Evolutionary conservation across 2,329 filamentous ascomycete genomes (phyloP), one percentile per base, ranked within the genome.

Genomic region (Fonsecaea multimorphosa): DNA sequence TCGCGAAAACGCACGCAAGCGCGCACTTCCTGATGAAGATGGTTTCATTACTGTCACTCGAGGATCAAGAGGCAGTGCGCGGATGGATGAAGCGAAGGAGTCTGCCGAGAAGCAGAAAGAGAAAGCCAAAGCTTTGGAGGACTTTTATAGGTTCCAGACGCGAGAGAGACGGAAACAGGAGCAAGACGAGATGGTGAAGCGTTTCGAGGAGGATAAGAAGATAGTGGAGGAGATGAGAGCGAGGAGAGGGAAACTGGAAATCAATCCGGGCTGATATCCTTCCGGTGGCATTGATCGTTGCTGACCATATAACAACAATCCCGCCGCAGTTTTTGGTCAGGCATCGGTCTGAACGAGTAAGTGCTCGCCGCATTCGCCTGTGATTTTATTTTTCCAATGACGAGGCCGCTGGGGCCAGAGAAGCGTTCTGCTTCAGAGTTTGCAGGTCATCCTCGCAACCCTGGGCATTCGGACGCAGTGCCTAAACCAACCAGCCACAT

Each of bases 21-120:
- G 91, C 67, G 89, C 90, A 71, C 89, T 92, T 73, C 92, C 94
- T 0, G 95, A 99, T 77, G 93, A 92, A 74, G 95, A 99, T 77
- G 95, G 95, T 1, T 99, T 99, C 76, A 86, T 98, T 56, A 98
- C 93, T 2, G 95, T 99, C 27, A 91, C 89, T 1, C 86, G 91
- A 61, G 93, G 93, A 29, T 91, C 91, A 44, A 84, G 85, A 66
- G 83, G 89, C 64, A 90, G 89, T n/a, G 88, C 91, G 0, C 86
- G 89, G 61, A 84, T 88, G 68, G 89, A 89, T 71, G 92, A 91
- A 72, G 87, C 88, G 16, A 85, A 88, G 74, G 83, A 83, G 52
- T 78, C 85, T 73, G 79, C 83, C 65, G 86, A 87, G 71, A 83
- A 84, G 61, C 81, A 79, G 69, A 80, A 87, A 75, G 87, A 90